Conservation (phyloP, 768 basidiomycete species). For the Lentinula aciculospora region DNA sequence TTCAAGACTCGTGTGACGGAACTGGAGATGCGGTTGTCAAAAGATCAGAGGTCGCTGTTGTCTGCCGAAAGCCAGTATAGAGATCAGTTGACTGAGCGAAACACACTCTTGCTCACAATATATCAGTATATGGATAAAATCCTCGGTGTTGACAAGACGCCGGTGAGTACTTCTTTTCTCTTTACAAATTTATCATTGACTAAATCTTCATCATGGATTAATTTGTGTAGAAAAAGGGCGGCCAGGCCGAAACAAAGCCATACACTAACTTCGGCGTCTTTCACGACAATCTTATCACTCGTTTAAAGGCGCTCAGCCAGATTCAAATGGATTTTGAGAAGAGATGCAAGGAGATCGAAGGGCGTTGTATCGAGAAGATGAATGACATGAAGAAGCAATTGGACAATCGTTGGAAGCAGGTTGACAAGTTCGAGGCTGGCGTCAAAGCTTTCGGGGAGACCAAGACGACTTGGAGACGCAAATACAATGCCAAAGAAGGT, state of each 20-base stretch:
- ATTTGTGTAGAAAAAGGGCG: conserved; percentile 59
- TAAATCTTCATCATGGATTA: not conserved
- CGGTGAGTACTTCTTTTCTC: conserved; percentile 42
- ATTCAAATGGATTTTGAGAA: conserved; percentile 87
- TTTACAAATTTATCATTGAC: no score
- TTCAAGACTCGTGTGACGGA: conserved; percentile 63
- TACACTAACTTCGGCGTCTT: conserved; percentile 93
- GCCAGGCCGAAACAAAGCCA: conserved; percentile 80
- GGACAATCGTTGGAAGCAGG: conserved; percentile 83
- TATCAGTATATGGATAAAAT: conserved; percentile 96
- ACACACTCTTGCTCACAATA: conserved; percentile 84
- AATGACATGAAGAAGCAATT: conserved; percentile 80
- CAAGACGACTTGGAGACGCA: conserved; percentile 80
- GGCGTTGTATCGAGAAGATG: conserved; percentile 65
- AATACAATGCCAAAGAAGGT: conserved; percentile 78
- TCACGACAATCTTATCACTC: conserved; percentile 88
- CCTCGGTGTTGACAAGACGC: conserved; percentile 81
- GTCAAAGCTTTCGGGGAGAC: conserved; percentile 77
- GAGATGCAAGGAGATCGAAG: conserved; percentile 74
- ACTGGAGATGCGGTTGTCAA: conserved; percentile 73
- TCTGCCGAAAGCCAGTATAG: conserved; percentile 75
- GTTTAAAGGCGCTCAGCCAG: conserved; percentile 79
- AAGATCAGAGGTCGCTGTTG: conserved; percentile 73
- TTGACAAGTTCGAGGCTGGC: conserved; percentile 88
- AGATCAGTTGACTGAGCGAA: conserved; percentile 90